These are phyloP conservation scores for Termitomyces sp. DNA, from an alignment of 768 basidiomycete species.

Conservation along the genomic window DNA sequence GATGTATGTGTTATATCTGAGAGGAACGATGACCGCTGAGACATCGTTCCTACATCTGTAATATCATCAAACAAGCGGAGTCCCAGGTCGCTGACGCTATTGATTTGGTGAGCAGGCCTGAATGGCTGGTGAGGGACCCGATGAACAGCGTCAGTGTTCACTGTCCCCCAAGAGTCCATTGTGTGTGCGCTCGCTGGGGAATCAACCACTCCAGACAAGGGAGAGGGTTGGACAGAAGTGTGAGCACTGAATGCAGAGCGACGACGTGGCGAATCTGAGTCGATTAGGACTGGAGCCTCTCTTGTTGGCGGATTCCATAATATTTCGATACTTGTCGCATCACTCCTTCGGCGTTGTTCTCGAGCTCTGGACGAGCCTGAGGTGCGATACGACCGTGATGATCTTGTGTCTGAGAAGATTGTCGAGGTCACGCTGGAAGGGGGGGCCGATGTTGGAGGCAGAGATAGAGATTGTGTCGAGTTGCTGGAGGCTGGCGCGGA, in stretches of 20 bases:
- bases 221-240: not conserved
- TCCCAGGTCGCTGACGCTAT: constrained; percentile 6
- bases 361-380: not conserved
- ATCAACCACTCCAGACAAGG: not conserved
- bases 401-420: not conserved
- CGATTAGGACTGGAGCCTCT: not conserved
- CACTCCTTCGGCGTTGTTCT: not conserved
- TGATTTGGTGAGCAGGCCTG: not conserved
- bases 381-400: not conserved
- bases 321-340: not conserved
- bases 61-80: constrained; percentile 8
- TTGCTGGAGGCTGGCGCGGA: not conserved
- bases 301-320: not conserved
- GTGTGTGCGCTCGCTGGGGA: constrained; percentile 1
- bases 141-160: not conserved
- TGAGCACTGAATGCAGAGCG: constrained; percentile 1
- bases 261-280: not conserved
- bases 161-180: constrained; percentile 13
- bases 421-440: not conserved
- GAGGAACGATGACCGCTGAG: constrained; percentile 1
- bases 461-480: not conserved
- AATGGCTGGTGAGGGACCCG: not conserved
- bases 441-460: not conserved
- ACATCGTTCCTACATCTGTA: not conserved
- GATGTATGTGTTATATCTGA: not conserved